These are phyloP conservation scores for Phaeosphaeria sp. DNA, from an alignment of 2,329 filamentous ascomycete species.

Conservation along the genomic window DNA sequence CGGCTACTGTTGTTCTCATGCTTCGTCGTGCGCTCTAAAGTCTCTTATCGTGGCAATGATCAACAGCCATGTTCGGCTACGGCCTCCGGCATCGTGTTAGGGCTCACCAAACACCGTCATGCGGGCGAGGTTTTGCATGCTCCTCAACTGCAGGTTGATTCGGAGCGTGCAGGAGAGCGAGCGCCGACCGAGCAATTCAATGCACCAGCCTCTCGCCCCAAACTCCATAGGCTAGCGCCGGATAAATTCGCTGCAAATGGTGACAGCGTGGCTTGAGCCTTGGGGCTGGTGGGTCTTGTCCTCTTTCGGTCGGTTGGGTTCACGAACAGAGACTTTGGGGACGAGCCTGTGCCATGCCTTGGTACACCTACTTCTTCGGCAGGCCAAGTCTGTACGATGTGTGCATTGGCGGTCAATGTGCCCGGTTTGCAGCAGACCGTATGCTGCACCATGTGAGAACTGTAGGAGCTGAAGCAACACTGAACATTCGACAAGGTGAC, in stretches of 20 bases:
- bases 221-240: slow-evolving; percentile 22
- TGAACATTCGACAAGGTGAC: background rate
- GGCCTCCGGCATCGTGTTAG: slow-evolving; percentile 11
- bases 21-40: slow-evolving; percentile 37
- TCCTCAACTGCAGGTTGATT: slow-evolving; percentile 21
- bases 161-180: slow-evolving; percentile 25
- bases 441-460: background rate
- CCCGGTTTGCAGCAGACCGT: background rate
- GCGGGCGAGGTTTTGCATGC: slow-evolving; percentile 21
- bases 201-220: slow-evolving; percentile 27
- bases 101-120: slow-evolving; percentile 14
- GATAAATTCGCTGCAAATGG: slow-evolving; percentile 26
- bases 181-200: slow-evolving; percentile 23
- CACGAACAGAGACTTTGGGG: slow-evolving; percentile 15
- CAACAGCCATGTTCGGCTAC: slow-evolving; percentile 20
- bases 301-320: slow-evolving; percentile 16
- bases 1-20: slow-evolving; percentile 23
- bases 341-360: slow-evolving; percentile 25
- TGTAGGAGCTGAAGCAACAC: background rate
- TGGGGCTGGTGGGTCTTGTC: slow-evolving; percentile 37
- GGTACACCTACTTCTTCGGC: slow-evolving; percentile 10
- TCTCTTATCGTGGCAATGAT: slow-evolving; percentile 31
- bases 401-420: background rate
- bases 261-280: slow-evolving; percentile 36
- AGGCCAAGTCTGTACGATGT: slow-evolving; percentile 7